Percentiles rank a stretch among this genome's conserved stretches.
Evolutionary conservation across 768 basidiomycete genomes (phyloP).

Genomic region (Suillus sp.): DNA sequence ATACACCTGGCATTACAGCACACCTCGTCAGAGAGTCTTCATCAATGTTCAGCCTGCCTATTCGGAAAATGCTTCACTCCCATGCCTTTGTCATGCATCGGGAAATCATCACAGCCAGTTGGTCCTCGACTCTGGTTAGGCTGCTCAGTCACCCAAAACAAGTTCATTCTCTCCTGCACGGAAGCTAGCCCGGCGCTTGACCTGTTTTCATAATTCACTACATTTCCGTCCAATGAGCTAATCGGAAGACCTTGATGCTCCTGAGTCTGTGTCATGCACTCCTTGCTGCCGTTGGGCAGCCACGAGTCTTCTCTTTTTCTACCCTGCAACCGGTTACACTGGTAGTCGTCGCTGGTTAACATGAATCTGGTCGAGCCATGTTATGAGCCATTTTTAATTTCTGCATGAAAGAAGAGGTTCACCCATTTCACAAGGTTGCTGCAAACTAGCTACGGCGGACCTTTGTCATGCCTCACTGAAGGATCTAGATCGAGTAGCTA

Average conservation of each 20-base stretch:
- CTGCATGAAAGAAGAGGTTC: constrained; percentile 51
- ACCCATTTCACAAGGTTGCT: background rate
- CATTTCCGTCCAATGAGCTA: constrained; percentile 43
- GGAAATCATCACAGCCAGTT: constrained; percentile 12
- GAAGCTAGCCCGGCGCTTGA: constrained; percentile 56
- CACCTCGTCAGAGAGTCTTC: constrained; percentile 13
- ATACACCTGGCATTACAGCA: constrained; percentile 19
- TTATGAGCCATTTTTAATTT: constrained; percentile 62
- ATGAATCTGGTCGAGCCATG: constrained; percentile 48
- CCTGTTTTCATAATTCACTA: constrained; percentile 67
- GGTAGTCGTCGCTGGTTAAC: constrained; percentile 52
- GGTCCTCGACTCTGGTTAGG: constrained; percentile 33
- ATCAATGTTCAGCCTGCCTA: constrained; percentile 23
- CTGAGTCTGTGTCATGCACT: constrained; percentile 27
- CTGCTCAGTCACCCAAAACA: constrained; percentile 16
- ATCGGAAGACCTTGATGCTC: constrained; percentile 31
- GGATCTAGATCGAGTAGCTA: constrained; percentile 41
- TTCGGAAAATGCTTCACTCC: constrained; percentile 32
- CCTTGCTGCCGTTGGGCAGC: constrained; percentile 30
- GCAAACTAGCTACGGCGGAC: constrained; percentile 17
- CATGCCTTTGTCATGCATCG: constrained; percentile 39
- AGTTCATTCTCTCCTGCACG: constrained; percentile 63
- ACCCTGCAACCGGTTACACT: constrained; percentile 48
- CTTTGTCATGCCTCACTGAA: constrained; percentile 35
- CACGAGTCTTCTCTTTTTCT: constrained; percentile 68